phyloP scores from a whole-genome alignment of 306 rosid species.

The Casuarina cunninghamiana region DNA sequence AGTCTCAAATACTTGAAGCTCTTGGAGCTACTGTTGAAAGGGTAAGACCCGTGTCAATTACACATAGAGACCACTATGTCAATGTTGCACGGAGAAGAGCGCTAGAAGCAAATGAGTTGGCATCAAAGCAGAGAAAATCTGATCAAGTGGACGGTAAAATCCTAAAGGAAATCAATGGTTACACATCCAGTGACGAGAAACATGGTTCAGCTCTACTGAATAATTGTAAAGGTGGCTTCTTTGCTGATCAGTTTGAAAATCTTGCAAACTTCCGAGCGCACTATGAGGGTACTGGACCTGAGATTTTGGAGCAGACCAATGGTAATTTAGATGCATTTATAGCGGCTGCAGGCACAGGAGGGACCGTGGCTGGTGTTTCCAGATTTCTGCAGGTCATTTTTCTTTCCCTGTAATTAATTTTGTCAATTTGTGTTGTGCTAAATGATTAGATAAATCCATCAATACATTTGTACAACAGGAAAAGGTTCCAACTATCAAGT shows the following conservation, averaged over 20 bases:
- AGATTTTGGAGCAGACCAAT: constrained; percentile 83
- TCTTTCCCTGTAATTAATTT: constrained; percentile 1
- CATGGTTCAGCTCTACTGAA: constrained; percentile 28
- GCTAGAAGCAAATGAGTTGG: constrained; percentile 69
- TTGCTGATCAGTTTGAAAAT: constrained; percentile 96
- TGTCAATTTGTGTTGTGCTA: constrained; percentile 8
- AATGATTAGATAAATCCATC: constrained; percentile 15
- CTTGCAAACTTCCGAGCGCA: constrained; percentile 85
- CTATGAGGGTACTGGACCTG: constrained; percentile 88
- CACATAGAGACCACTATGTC: constrained; percentile 85
- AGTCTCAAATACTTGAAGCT: constrained; percentile 86
- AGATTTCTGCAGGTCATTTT: constrained; percentile 50
- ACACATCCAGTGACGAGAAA: constrained; percentile 34
- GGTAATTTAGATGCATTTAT: constrained; percentile 77
- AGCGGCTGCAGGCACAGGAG: constrained; percentile 95
- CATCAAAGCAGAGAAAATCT: constrained; percentile 32
- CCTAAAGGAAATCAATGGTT: constrained; percentile 38
- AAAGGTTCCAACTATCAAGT: constrained; percentile 68
- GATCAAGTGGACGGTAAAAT: constrained; percentile 35
- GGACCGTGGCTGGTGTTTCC: constrained; percentile 89
- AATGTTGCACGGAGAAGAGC: constrained; percentile 84
- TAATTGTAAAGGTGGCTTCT: constrained; percentile 74
- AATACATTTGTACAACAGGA: constrained; percentile 51
- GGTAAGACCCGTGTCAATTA: constrained; percentile 89
- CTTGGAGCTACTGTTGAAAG: constrained; percentile 92